phyloP scores from a whole-genome alignment of 2,329 filamentous ascomycete species.

The Canariomyces notabilis region DNA sequence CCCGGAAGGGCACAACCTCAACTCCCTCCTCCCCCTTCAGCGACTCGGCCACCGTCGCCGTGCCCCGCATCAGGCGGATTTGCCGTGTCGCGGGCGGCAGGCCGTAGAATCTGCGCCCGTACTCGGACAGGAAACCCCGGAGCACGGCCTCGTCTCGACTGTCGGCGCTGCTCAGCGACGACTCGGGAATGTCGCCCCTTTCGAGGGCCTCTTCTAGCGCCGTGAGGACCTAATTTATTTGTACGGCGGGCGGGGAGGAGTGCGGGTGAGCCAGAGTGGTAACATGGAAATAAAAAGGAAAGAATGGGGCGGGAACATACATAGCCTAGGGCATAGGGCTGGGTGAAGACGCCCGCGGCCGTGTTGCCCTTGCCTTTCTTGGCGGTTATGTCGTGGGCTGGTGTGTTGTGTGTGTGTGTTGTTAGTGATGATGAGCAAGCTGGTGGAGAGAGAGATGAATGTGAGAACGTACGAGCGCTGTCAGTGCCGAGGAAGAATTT shows the following conservation, averaged over 20 bases:
- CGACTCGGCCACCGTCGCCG: slow-evolving; percentile 49
- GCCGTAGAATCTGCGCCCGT: slow-evolving; percentile 51
- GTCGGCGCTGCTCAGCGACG: slow-evolving; percentile 47
- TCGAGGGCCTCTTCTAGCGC: slow-evolving; percentile 58
- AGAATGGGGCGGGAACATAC: too few species aligned
- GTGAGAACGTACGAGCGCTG: slow-evolving; percentile 60
- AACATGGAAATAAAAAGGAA: neutral
- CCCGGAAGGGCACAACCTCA: slow-evolving; percentile 62
- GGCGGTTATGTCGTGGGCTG: slow-evolving; percentile 50
- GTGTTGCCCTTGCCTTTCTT: slow-evolving; percentile 55
- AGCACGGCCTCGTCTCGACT: slow-evolving; percentile 37
- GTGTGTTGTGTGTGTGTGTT: too few species aligned
- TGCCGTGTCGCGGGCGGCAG: slow-evolving; percentile 47
- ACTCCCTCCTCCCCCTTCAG: slow-evolving; percentile 51
- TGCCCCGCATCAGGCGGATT: slow-evolving; percentile 53
- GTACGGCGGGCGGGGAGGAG: slow-evolving; percentile 8
- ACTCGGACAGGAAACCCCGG: slow-evolving; percentile 48
- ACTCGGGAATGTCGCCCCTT: slow-evolving; percentile 46
- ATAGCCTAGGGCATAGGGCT: slow-evolving; percentile 57
- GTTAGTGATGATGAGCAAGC: too few species aligned
- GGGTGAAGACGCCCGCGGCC: slow-evolving; percentile 74
- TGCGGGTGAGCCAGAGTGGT: neutral
- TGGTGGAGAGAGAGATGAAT: slow-evolving; percentile 15
- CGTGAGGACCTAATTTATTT: slow-evolving; percentile 53
- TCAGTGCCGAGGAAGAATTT: slow-evolving; percentile 74